These are phyloP conservation scores for Volvariella volvacea DNA, from an alignment of 1,284 basidiomycete species.

Conservation along the genomic window DNA sequence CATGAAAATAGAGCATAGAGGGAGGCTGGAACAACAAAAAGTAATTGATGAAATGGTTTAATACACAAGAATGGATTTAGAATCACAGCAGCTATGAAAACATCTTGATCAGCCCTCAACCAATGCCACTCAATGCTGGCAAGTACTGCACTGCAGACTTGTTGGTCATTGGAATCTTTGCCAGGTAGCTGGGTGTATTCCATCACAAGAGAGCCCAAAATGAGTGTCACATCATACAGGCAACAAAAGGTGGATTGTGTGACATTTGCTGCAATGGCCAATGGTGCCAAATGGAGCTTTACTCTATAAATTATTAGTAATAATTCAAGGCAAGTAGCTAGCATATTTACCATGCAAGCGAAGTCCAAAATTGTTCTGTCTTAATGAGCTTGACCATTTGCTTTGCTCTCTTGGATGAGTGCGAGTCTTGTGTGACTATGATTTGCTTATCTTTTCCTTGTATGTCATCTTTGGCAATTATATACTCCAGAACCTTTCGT, in stretches of 20 bases:
- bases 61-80: conserved; percentile 28
- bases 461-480: conserved; percentile 10
- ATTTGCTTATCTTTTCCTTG: conserved; percentile 12
- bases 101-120: conserved; percentile 33
- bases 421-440: conserved; percentile 11
- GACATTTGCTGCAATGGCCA: conserved; percentile 32
- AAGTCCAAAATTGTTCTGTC: conserved; percentile 20
- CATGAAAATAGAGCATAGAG: conserved; percentile 12
- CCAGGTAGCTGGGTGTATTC: conserved; percentile 14
- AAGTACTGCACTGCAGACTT: conserved; percentile 17
- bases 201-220: conserved; percentile 23
- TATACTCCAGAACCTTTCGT: conserved; percentile 10
- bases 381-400: conserved; percentile 20
- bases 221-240: conserved; percentile 30
- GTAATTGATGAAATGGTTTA: conserved; percentile 8
- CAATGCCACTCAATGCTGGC: conserved; percentile 32
- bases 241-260: conserved; percentile 25
- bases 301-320: conserved; percentile 20
- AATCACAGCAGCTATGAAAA: conserved; percentile 33
- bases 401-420: conserved; percentile 17
- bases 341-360: conserved; percentile 14
- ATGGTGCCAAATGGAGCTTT: conserved; percentile 26
- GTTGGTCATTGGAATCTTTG: conserved; percentile 12
- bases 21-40: conserved; percentile 9
- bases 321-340: conserved; percentile 5